phyloP scores from a whole-genome alignment of 305 asterid genomes.

The Ajuga reptans region DNA sequence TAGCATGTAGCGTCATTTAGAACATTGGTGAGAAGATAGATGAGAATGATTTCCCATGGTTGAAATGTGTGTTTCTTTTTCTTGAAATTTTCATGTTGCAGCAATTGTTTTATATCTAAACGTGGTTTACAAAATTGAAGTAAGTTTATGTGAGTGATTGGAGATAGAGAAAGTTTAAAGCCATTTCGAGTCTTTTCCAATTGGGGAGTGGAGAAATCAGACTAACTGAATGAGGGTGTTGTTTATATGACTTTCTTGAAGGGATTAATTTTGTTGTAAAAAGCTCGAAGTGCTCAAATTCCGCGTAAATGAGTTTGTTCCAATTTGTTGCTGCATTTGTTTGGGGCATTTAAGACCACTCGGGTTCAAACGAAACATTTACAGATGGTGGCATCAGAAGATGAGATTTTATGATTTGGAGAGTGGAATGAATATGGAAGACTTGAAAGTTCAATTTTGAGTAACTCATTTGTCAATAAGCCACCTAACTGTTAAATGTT shows the following conservation, averaged over 20 bases:
- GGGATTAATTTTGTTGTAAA: not conserved
- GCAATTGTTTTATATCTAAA: not conserved
- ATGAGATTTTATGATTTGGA: not conserved
- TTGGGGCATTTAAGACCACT: not conserved
- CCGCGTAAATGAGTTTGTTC: not conserved
- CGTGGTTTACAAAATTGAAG: not conserved
- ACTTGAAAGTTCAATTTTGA: not conserved
- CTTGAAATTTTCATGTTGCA: conserved; percentile 8
- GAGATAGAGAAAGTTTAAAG: not conserved
- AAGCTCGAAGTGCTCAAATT: not conserved
- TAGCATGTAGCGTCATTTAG: too few relatives aligned
- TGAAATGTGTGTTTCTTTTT: not conserved
- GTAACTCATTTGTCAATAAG: not conserved
- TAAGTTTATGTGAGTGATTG: conserved; percentile 1
- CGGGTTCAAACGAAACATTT: not conserved
- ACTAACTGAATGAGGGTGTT: not conserved
- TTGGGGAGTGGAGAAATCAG: not conserved
- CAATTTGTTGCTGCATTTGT: not conserved
- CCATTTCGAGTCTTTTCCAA: not conserved
- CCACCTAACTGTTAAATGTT: not conserved
- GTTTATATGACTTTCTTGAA: not conserved
- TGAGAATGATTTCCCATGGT: not conserved
- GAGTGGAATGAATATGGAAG: not conserved
- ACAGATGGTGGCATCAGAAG: not conserved
- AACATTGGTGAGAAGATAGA: too few relatives aligned